Evolutionary conservation across 106 monocot species (phyloP).

Genomic region (Phalaenopsis equestris): DNA sequence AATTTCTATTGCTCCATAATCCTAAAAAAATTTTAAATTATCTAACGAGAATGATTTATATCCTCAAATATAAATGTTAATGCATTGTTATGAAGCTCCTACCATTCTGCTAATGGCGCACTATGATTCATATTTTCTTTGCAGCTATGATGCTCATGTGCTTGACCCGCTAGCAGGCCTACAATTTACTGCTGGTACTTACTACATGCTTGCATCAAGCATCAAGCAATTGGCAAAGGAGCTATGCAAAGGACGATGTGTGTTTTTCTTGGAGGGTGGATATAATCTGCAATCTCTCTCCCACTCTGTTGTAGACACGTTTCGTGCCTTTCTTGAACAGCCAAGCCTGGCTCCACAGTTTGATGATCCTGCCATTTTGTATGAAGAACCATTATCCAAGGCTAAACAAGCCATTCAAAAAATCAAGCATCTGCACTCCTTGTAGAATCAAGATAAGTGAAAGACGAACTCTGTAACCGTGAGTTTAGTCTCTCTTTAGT

Average conservation of each 20-base stretch:
- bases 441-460: constrained; percentile 18
- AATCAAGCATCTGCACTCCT: constrained; percentile 53
- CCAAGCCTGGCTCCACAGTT: constrained; percentile 65
- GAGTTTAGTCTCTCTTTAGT: background rate
- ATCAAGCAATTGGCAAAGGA: constrained; percentile 42
- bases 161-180: constrained; percentile 85
- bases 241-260: constrained; percentile 24
- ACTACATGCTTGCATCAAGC: constrained; percentile 71
- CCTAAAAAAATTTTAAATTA: too few relatives aligned
- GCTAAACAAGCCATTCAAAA: constrained; percentile 59
- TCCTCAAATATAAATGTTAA: too few relatives aligned
- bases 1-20: background rate
- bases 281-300: constrained; percentile 94
- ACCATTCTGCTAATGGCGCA: too few relatives aligned
- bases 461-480: background rate
- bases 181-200: constrained; percentile 86
- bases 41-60: too few relatives aligned
- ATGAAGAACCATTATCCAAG: constrained; percentile 30
- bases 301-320: constrained; percentile 71
- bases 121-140: constrained; percentile 2
- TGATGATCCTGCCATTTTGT: constrained; percentile 41
- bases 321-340: constrained; percentile 74
- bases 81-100: too few relatives aligned
- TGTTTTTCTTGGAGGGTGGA: constrained; percentile 63
- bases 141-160: constrained; percentile 87